Percentiles rank a stretch among this genome's conserved stretches.
Evolutionary conservation across 305 asterid genomes (phyloP).

Genomic region (Nicotiana rustica): DNA sequence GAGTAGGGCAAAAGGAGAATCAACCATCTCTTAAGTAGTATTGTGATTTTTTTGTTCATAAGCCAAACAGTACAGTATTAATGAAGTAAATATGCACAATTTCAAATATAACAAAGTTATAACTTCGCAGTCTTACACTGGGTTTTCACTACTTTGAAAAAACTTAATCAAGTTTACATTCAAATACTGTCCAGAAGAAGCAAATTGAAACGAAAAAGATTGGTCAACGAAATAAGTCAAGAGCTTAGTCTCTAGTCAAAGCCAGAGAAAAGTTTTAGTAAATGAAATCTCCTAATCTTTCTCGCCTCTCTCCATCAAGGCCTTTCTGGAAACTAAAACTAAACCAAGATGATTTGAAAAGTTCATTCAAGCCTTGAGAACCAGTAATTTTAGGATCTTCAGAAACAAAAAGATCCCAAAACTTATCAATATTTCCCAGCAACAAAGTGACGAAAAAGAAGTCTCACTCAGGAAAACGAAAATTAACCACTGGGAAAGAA

Average conservation of each 20-base stretch:
- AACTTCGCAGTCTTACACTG: background rate
- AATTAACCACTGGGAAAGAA: background rate
- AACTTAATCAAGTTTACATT: background rate
- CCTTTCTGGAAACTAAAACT: background rate
- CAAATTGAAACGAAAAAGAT: background rate
- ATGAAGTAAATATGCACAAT: background rate
- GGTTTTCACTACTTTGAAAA: background rate
- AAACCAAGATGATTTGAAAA: background rate
- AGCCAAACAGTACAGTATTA: background rate
- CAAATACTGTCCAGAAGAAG: background rate
- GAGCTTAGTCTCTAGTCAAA: background rate
- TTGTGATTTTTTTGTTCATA: background rate
- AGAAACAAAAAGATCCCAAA: background rate
- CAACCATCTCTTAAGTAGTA: background rate
- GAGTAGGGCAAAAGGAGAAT: background rate
- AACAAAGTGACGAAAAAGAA: background rate
- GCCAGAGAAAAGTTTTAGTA: background rate
- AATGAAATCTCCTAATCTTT: too few species aligned
- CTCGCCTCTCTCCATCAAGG: too few species aligned
- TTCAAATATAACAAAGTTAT: background rate
- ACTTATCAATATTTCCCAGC: background rate
- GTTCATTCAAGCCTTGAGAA: background rate
- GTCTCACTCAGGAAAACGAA: background rate
- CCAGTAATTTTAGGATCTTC: background rate
- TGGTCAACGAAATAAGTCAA: background rate